Evolutionary conservation across 139 green algal species (phyloP), one percentile per base, ranked within the genome.

Genomic region (Volvox reticuliferus): DNA sequence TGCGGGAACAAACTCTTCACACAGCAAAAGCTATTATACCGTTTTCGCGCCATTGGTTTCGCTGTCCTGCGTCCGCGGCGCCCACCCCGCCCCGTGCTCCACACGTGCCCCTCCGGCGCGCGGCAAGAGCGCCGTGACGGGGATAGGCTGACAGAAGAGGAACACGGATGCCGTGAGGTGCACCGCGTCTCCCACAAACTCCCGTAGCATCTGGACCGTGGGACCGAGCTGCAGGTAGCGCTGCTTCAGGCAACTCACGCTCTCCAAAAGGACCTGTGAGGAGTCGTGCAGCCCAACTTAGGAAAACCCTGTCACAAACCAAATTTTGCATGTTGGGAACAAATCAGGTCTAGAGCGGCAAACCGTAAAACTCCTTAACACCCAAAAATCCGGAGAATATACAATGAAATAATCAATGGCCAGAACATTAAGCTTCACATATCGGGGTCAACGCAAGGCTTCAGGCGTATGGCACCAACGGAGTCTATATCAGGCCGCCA

Each of bases 61-160:
- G 79, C 12, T 69, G 79, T 85, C 71, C 21, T 33, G 71, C 71
- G 26, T 14, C 71, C 21, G 71, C 14, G 71, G 71, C 71, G 14
- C 71, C 26, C 18, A 32, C 32, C 71, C 71, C 2, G 24, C 71
- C 5, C 71, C 71, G 37, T 5, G 21, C 33, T 24, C 76, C 32
- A 20, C 13, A 35, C 81, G 20, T 22, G 65, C 18, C n/a, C 83
- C 33, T 44, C 18, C 2, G 19, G 62, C 33, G 50, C 26, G 80
- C 55, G 55, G 50, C 80, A 44, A 17, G 20, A 24, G 78, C 28
- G 36, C 78, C 24, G 36, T 67, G 26, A 91, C 19, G 22, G 65
- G 67, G 0, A 88, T 30, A 26, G 79, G 88, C 88, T 91, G 88
- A n/a, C 65, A 83, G 3, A 88, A 30, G 37, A 91, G 79, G 88